Evolutionary conservation across 768 basidiomycete species (phyloP).

Genomic region (Lentinula boryana): DNA sequence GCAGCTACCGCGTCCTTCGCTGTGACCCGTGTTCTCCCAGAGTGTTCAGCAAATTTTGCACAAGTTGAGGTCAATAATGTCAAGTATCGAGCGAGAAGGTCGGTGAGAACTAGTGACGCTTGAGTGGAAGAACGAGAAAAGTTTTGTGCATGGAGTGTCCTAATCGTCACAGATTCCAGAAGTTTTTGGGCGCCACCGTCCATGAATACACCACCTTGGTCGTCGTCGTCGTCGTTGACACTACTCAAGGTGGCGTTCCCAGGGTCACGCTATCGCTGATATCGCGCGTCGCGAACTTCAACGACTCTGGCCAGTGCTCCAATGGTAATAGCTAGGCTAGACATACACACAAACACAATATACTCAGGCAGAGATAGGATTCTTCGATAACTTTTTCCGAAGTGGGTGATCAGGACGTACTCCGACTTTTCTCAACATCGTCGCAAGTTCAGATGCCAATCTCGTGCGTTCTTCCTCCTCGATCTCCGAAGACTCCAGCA

Average conservation of each 20-base stretch:
- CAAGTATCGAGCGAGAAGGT: constrained; percentile 72
- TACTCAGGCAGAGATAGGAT: constrained; percentile 22
- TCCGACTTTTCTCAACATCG: constrained; percentile 44
- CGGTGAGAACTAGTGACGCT: constrained; percentile 65
- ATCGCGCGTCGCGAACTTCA: no score
- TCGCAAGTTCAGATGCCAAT: constrained; percentile 46
- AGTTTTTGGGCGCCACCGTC: constrained; percentile 52
- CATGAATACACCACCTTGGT: constrained; percentile 26
- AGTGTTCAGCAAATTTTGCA: constrained; percentile 68
- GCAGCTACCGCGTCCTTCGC: constrained; percentile 58
- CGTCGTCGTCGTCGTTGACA: neutral
- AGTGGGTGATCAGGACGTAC: constrained; percentile 61
- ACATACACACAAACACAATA: no score
- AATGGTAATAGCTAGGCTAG: no score
- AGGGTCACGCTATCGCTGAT: neutral
- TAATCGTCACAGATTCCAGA: constrained; percentile 60
- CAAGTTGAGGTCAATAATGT: constrained; percentile 58
- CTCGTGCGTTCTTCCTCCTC: constrained; percentile 38
- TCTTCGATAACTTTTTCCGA: constrained; percentile 63
- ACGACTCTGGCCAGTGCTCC: no score
- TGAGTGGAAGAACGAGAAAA: constrained; percentile 75
- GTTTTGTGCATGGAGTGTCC: constrained; percentile 70
- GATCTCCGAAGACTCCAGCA: constrained; percentile 48
- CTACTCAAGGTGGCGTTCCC: neutral
- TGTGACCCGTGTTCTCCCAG: constrained; percentile 57